phyloP scores from a whole-genome alignment of 2,329 filamentous ascomycete species.

The Triangularia verruculosa region DNA sequence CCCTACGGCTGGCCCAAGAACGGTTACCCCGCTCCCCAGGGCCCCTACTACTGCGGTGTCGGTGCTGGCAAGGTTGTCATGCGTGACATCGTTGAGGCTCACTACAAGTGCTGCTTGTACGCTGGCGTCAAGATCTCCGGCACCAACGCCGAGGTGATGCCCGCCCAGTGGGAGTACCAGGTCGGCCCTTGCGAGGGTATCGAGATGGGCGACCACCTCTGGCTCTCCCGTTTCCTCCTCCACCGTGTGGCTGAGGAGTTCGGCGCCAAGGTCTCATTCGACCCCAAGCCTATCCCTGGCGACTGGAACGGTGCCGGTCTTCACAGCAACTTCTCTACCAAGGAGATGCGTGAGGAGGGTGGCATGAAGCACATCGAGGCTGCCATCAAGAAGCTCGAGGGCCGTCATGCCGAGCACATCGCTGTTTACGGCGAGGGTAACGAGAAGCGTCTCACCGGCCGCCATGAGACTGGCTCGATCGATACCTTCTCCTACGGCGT shows the following conservation, averaged over 20 bases:
- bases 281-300: slow-evolving; percentile 92
- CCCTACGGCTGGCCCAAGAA: slow-evolving; percentile 88
- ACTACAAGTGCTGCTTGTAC: slow-evolving; percentile 72
- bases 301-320: slow-evolving; percentile 96
- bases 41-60: slow-evolving; percentile 97
- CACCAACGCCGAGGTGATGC: slow-evolving; percentile 91
- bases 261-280: slow-evolving; percentile 89
- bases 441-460: slow-evolving; percentile 86
- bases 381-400: slow-evolving; percentile 78
- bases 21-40: slow-evolving; percentile 71
- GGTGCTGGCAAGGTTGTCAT: slow-evolving; percentile 96
- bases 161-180: slow-evolving; percentile 97
- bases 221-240: slow-evolving; percentile 86
- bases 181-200: slow-evolving; percentile 89
- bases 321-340: slow-evolving; percentile 90
- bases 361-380: slow-evolving; percentile 95
- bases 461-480: slow-evolving; percentile 90
- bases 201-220: slow-evolving; percentile 92
- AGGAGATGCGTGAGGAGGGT: slow-evolving; percentile 82
- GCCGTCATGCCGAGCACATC: slow-evolving; percentile 78
- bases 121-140: slow-evolving; percentile 91
- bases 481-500: slow-evolving; percentile 93
- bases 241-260: slow-evolving; percentile 87
- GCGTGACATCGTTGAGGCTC: slow-evolving; percentile 94
- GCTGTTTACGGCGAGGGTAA: slow-evolving; percentile 93